Conservation (phyloP, 2,329 filamentous ascomycete genomes). For the Teratosphaeria gauchensis region DNA sequence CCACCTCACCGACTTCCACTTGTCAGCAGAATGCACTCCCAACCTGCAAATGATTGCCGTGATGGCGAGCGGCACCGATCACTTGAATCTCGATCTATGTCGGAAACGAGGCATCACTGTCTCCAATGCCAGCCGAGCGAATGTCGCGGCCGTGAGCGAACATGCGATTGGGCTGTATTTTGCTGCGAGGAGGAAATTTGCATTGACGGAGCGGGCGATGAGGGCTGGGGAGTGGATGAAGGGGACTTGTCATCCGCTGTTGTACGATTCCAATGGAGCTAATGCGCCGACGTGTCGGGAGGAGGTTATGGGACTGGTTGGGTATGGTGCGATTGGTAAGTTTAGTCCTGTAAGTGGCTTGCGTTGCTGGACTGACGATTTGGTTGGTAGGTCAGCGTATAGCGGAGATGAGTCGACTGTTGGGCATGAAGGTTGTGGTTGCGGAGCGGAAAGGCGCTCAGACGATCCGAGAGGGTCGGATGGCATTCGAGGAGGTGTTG, state of each 20-base stretch:
- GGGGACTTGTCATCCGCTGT: slow-evolving; percentile 23
- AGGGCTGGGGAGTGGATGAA: slow-evolving; percentile 32
- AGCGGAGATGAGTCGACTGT: slow-evolving; percentile 31
- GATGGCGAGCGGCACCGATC: slow-evolving; percentile 32
- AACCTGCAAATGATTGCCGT: background rate
- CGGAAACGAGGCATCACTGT: slow-evolving; percentile 35
- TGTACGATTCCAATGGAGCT: slow-evolving; percentile 11
- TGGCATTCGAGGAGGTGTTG: slow-evolving; percentile 30
- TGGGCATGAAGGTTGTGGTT: slow-evolving; percentile 42
- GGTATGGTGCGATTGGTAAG: slow-evolving; percentile 40
- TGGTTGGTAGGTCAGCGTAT: slow-evolving; percentile 27
- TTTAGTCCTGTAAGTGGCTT: background rate
- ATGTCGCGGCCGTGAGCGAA: slow-evolving; percentile 39
- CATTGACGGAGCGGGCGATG: slow-evolving; percentile 28
- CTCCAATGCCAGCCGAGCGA: slow-evolving; percentile 37
- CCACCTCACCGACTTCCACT: background rate
- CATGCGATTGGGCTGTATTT: slow-evolving; percentile 44
- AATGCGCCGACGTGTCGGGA: slow-evolving; percentile 37
- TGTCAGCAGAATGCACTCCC: background rate
- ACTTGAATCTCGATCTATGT: slow-evolving; percentile 36
- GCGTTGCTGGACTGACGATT: background rate
- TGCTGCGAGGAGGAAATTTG: slow-evolving; percentile 34
- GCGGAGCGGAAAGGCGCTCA: slow-evolving; percentile 35
- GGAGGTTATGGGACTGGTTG: slow-evolving; percentile 41
- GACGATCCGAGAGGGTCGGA: slow-evolving; percentile 20